These are phyloP conservation scores for Mrakia gelida DNA, from an alignment of 768 basidiomycete genomes.

Conservation along the genomic window DNA sequence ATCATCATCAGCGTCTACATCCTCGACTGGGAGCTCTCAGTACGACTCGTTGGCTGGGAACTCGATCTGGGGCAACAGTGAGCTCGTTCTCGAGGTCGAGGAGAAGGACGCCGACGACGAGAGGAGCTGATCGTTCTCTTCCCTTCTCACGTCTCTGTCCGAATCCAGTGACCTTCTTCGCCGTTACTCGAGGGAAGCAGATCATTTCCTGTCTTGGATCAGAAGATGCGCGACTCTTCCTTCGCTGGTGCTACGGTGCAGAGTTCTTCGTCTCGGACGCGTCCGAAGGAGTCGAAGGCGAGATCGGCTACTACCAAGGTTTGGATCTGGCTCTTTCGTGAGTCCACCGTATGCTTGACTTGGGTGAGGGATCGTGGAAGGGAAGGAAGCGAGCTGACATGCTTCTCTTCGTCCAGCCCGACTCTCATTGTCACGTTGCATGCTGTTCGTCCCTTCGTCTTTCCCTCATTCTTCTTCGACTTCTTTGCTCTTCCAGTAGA, in stretches of 20 bases:
- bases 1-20: neutral
- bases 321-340: neutral
- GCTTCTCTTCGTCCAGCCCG: neutral
- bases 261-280: neutral
- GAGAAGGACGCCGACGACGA: neutral
- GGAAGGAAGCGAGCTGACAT: neutral
- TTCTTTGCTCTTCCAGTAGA: too few relatives aligned
- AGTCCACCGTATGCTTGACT: neutral
- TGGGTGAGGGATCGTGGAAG: too few relatives aligned
- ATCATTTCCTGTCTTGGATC: neutral
- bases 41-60: neutral
- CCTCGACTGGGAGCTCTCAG: neutral
- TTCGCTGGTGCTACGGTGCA: neutral
- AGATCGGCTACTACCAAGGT: neutral
- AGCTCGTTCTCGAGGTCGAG: neutral
- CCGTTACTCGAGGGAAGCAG: neutral
- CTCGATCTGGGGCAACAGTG: neutral
- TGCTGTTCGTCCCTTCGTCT: too few relatives aligned
- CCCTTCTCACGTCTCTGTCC: neutral
- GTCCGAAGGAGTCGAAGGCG: neutral
- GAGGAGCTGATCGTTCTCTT: neutral
- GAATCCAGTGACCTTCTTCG: neutral
- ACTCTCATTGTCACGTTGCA: neutral
- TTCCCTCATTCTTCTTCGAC: neutral
- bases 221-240: neutral